phyloP scores from a whole-genome alignment of 208 protist genomes.

The Wallacemonas sp. region DNA sequence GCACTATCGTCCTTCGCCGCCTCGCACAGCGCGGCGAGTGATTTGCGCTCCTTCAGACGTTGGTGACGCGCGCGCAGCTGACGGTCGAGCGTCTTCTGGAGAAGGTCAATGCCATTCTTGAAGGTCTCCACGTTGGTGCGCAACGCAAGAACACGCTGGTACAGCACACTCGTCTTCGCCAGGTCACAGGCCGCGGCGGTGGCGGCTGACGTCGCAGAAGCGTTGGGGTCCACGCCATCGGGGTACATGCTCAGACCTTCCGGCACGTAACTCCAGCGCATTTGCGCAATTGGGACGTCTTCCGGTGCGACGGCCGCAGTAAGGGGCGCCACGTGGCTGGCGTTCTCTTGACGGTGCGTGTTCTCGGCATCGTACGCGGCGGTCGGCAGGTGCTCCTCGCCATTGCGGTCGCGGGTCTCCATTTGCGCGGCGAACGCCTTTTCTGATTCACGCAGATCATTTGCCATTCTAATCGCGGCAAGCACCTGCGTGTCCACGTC shows the following conservation, averaged over 20 bases:
- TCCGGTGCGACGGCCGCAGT: conserved; percentile 20
- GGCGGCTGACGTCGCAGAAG: not conserved
- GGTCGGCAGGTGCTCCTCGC: conserved; percentile 59
- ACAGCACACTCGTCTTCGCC: conserved; percentile 22
- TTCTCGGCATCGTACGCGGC: conserved; percentile 39
- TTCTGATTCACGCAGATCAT: conserved; percentile 71
- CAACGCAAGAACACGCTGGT: conserved; percentile 36
- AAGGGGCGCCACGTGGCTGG: not conserved
- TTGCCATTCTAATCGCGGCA: conserved; percentile 63
- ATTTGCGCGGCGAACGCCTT: conserved; percentile 68
- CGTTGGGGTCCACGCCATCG: too few relatives aligned
- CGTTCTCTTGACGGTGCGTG: not conserved
- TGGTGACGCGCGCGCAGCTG: conserved; percentile 60
- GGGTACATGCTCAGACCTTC: conserved; percentile 80
- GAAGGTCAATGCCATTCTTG: conserved; percentile 66
- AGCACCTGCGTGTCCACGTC: conserved; percentile 33
- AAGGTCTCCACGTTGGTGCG: conserved; percentile 62
- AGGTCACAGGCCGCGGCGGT: not conserved
- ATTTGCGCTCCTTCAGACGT: conserved; percentile 38
- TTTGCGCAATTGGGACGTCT: conserved; percentile 45
- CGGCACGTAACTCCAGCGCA: conserved; percentile 81
- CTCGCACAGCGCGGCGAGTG: conserved; percentile 4
- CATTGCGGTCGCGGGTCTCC: conserved; percentile 46
- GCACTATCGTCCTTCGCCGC: not conserved
- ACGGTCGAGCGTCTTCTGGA: conserved; percentile 58